Base-by-base conservation (phyloP, 1,284 basidiomycete genomes). In the Xerocomus cyaneibrunnescens region DNA sequence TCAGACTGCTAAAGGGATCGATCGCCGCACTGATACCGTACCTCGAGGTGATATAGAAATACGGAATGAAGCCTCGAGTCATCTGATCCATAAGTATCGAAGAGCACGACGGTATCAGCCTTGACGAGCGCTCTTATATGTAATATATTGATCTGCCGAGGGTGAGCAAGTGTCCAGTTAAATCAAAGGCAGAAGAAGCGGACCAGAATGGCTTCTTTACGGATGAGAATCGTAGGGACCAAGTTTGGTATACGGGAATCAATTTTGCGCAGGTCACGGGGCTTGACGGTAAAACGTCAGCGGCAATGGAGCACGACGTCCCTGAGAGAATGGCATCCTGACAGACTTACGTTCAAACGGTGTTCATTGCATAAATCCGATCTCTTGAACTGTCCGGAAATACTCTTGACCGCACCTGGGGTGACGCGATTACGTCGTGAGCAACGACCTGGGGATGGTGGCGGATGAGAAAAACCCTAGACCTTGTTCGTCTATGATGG, bases 61-160 rank as follows among this genome's bases (percentile, higher is more conserved):
- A 89, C 85, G 31, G 88, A 89, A 64, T 94, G 91, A 1, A 94
- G 78, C 53, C 87, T 79, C 8, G 88, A 91, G 68, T 95, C 92
- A 17, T 85, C 82, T 22, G 86, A 90, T 5, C 92, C 92, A 64
- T 86, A 92, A 2, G 89, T 87, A 65, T 98, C 94, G 67, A 99
- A 98, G 22, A 99, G 79, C 38, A 98, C 78, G 36, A 98, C 92
- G 34, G 88, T 80, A 67, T 98, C 92, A 6, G 92, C 87, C 72
- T 98, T 98, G 68, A 99, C 87, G 41, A 98, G 82, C 1, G 94
- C 94, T 47, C 95, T 85, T 45, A 98, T 91, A 67, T 98, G 94
- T 32, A 98, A 81, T 41, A 98, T 90, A 59, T 97, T 98, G 50
- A 98, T 78, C 89, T 92, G 58, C 16, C 17, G 41, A 44, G 36